Evolutionary conservation across 2,329 filamentous ascomycete genomes (phyloP), one percentile per base, ranked within the genome.

Genomic region (Fusarium nematophilum): DNA sequence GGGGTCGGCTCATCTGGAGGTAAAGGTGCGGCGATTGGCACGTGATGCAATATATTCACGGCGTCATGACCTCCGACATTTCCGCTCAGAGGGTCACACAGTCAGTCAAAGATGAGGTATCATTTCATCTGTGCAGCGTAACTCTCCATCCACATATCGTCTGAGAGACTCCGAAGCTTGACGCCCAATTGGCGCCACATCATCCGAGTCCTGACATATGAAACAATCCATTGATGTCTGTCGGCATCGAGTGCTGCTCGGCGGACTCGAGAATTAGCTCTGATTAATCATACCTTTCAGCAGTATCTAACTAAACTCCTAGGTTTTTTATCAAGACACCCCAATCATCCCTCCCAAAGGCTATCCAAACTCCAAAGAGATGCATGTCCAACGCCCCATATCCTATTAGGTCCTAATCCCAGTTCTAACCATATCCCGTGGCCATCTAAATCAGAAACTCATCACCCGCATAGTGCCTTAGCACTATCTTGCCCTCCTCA

Each of bases 381-480:
- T 57, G 27, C 36, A 37, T 37, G 36, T 13, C 46, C 52, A 49
- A 49, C 34, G 26, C 53, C 44, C 31, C 34, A 26, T 44, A 30
- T 29, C 17, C 10, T 17, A 44, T 27, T 13, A 39, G 30, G 34
- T 54, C 44, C 17, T 9, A 33, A 25, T 52, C 27, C 18, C 26
- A 40, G 21, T 14, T 23, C 38, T 36, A 5, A 8, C 8, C 14
- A 44, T 9, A 21, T 10, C 15, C 37, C 23, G 14, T 14, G n/a
- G 8, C 13, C 11, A 44, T 23, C 57, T 66, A 76, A 25, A 69
- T 63, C 57, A 77, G 52, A 71, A 98, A 97, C 69, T 89, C 89
- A 39, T 89, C 83, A 46, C 88, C 82, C 3, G 93, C 77, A 90
- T 91, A 98, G 77, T 98, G 94, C 68, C 81, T 83, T 51, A 95